Percentiles rank a stretch among this genome's conserved stretches.
These are phyloP conservation scores for Abelmoschus esculentus DNA, from an alignment of 345 rosid genomes.

Conservation along the genomic window DNA sequence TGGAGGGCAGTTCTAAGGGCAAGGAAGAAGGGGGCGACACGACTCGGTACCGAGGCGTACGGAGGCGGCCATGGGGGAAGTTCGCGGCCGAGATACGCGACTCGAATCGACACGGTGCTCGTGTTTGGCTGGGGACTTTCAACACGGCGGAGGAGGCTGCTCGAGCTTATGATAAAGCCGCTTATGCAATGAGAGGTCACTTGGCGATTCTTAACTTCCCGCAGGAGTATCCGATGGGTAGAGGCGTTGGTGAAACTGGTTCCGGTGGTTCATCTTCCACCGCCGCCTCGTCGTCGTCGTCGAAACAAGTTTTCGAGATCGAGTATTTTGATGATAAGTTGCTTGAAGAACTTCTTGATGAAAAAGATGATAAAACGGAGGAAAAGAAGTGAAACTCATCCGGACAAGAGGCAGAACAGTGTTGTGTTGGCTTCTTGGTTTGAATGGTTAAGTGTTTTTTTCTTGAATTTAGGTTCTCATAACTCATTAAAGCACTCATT, in stretches of 20 bases:
- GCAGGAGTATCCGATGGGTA: constrained; percentile 45
- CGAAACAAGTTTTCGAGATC: constrained; percentile 63
- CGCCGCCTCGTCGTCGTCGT: constrained; percentile 24
- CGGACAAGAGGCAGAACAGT: too few species aligned
- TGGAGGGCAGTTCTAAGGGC: constrained; percentile 22
- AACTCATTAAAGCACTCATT: too few species aligned
- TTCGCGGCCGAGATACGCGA: constrained; percentile 89
- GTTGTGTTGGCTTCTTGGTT: too few species aligned
- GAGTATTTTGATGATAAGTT: constrained; percentile 69
- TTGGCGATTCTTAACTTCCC: constrained; percentile 79
- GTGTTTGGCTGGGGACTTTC: constrained; percentile 88
- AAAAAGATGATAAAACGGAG: not conserved
- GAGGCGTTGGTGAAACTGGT: constrained; percentile 16
- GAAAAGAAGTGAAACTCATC: not conserved
- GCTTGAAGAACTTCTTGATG: constrained; percentile 33
- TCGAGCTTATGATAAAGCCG: constrained; percentile 79
- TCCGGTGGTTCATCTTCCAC: too few species aligned
- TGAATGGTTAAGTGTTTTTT: too few species aligned
- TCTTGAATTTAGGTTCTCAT: too few species aligned
- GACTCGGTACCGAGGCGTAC: constrained; percentile 61
- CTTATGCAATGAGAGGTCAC: constrained; percentile 79
- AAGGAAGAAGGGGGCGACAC: constrained; percentile 20
- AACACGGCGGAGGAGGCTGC: constrained; percentile 88
- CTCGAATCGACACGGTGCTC: constrained; percentile 62
- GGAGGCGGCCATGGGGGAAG: constrained; percentile 88